phyloP scores from a whole-genome alignment of 202 grass and related monocot genomes.

The Digitaria exilis region DNA sequence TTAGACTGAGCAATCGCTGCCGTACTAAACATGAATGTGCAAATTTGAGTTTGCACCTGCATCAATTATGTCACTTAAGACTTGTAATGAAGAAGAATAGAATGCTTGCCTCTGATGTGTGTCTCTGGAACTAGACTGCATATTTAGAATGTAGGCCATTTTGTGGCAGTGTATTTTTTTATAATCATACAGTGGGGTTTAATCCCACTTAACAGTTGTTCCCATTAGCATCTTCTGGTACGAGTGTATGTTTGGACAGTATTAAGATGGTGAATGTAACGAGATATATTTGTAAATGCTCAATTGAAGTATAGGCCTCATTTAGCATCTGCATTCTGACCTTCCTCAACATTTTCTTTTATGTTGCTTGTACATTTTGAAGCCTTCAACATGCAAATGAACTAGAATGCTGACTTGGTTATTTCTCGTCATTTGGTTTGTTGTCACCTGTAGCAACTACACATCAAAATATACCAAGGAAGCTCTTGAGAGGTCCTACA shows the following conservation, averaged over 20 bases:
- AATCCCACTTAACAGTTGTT: background rate
- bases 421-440: slow-evolving; percentile 14
- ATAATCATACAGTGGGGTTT: background rate
- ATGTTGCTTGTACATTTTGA: background rate
- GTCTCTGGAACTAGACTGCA: background rate
- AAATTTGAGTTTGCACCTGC: background rate
- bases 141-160: slow-evolving; percentile 10
- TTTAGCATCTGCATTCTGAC: background rate
- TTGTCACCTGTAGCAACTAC: slow-evolving; percentile 39
- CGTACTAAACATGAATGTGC: background rate
- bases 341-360: slow-evolving; percentile 6
- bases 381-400: slow-evolving; percentile 10
- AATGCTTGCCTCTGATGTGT: background rate
- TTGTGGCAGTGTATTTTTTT: background rate
- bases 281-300: slow-evolving; percentile 12
- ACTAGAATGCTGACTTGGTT: slow-evolving; percentile 2
- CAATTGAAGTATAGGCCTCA: background rate
- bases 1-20: no score
- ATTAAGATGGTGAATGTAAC: slow-evolving; percentile 1
- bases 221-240: background rate
- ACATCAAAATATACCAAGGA: slow-evolving; percentile 56
- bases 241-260: background rate
- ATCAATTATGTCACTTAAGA: background rate
- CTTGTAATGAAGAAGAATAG: background rate
- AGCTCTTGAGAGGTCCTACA: slow-evolving; percentile 59